These are phyloP conservation scores for Claviceps sp. DNA, from an alignment of 2,329 filamentous ascomycete species.

Conservation along the genomic window DNA sequence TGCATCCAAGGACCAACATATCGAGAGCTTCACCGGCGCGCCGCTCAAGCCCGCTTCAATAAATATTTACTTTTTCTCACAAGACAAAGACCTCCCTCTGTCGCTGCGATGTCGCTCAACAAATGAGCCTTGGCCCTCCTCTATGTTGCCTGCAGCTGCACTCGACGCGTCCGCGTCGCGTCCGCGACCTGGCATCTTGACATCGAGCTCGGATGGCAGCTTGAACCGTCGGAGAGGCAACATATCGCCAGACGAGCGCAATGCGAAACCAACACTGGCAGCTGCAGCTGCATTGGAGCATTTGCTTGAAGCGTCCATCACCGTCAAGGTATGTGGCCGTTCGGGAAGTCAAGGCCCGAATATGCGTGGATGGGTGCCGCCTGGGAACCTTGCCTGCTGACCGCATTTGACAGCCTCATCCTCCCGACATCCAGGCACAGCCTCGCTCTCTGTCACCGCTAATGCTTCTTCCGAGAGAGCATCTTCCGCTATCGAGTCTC, in stretches of 20 bases:
- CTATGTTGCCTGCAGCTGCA: slow-evolving; percentile 21
- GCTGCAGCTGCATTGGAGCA: slow-evolving; percentile 32
- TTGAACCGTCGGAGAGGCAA: slow-evolving; percentile 21
- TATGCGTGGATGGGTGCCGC: not conserved
- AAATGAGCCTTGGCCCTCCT: slow-evolving; percentile 6
- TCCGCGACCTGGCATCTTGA: slow-evolving; percentile 28
- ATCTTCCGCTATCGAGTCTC: slow-evolving; percentile 46
- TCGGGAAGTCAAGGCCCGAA: too few relatives aligned
- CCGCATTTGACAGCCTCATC: slow-evolving; percentile 34
- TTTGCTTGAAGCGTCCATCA: slow-evolving; percentile 36
- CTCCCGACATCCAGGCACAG: slow-evolving; percentile 36
- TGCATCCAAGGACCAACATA: not conserved
- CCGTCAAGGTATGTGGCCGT: slow-evolving; percentile 30
- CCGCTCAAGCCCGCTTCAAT: not conserved
- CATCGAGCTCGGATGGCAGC: slow-evolving; percentile 25
- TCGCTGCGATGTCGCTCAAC: slow-evolving; percentile 2
- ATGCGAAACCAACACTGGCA: slow-evolving; percentile 20
- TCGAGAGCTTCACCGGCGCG: not conserved
- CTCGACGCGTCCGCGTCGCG: slow-evolving; percentile 36
- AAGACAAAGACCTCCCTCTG: not conserved
- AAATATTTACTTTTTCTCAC: not conserved
- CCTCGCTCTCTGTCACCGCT: slow-evolving; percentile 44
- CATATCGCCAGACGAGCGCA: slow-evolving; percentile 16
- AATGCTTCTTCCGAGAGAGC: slow-evolving; percentile 48
- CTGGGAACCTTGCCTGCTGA: slow-evolving; percentile 8